A percentile compares a stretch with the other conserved stretches of the same genome.
phyloP scores from a whole-genome alignment of 2,329 filamentous ascomycete species.

The Trichoderma brevicompactum region DNA sequence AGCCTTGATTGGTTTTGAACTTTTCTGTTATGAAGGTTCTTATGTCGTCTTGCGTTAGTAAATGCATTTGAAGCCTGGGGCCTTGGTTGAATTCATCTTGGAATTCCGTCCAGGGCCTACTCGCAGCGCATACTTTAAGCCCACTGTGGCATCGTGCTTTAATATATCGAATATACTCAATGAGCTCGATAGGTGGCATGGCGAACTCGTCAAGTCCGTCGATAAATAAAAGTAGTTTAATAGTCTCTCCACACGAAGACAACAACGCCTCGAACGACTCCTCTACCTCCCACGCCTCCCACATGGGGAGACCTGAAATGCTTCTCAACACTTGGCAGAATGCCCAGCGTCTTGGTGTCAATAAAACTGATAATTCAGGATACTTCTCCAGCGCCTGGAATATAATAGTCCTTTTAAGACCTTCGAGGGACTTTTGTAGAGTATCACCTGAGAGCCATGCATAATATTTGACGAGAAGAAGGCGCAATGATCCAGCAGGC shows the following conservation, averaged over 20 bases:
- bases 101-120: background rate
- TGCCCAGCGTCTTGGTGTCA: background rate
- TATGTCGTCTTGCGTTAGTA: background rate
- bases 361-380: background rate
- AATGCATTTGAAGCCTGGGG: slow-evolving; percentile 3
- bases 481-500: background rate
- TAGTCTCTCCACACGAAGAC: background rate
- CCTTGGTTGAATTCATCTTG: background rate
- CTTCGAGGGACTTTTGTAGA: background rate
- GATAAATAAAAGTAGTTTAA: background rate
- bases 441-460: background rate
- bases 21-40: background rate
- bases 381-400: background rate
- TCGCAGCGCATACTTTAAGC: background rate
- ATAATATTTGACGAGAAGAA: background rate
- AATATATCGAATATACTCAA: background rate
- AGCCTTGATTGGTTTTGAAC: background rate
- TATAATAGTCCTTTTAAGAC: background rate
- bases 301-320: background rate
- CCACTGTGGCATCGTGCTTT: background rate
- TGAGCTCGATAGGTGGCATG: rapidly evolving
- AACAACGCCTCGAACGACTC: background rate
- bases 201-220: background rate
- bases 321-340: background rate
- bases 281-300: background rate